phyloP scores from a whole-genome alignment of 2,329 filamentous ascomycete genomes.

The Fusarium brachygibbosum region DNA sequence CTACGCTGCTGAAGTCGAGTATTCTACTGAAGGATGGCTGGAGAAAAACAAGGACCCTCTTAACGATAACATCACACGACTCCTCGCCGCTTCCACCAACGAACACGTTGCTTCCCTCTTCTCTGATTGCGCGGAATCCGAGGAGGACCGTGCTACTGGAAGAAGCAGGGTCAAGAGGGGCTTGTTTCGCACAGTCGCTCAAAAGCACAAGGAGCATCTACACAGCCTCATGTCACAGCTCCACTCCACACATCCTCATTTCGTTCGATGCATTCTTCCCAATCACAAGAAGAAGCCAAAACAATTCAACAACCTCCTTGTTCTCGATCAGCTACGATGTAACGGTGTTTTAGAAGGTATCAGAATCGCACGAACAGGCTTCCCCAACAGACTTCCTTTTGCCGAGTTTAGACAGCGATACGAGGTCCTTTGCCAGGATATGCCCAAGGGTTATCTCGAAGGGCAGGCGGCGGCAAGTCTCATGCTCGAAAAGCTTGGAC shows the following conservation, averaged over 20 bases:
- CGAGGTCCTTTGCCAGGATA: slow-evolving; percentile 89
- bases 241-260: slow-evolving; percentile 96
- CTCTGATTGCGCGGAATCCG: slow-evolving; percentile 84
- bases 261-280: slow-evolving; percentile 96
- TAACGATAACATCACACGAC: slow-evolving; percentile 94
- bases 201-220: slow-evolving; percentile 98
- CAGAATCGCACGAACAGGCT: slow-evolving; percentile 94
- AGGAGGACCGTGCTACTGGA: slow-evolving; percentile 77
- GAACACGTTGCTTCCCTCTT: slow-evolving; percentile 88
- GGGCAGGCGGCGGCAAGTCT: slow-evolving; percentile 86
- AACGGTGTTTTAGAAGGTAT: slow-evolving; percentile 99
- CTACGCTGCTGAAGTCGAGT: slow-evolving; percentile 98
- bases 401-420: slow-evolving; percentile 95
- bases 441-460: slow-evolving; percentile 92
- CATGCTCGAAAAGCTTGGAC: slow-evolving; percentile 88
- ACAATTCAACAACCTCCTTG: slow-evolving; percentile 90
- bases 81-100: slow-evolving; percentile 85
- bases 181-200: slow-evolving; percentile 94
- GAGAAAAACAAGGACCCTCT: slow-evolving; percentile 99
- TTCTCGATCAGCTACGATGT: slow-evolving; percentile 95
- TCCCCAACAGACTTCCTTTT: slow-evolving; percentile 93
- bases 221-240: slow-evolving; percentile 95
- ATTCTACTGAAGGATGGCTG: slow-evolving; percentile 93
- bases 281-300: slow-evolving; percentile 99
- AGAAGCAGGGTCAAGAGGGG: slow-evolving; percentile 94